Conservation (phyloP, 352 stramenopile genomes). For the Phytophthora aleatoria region DNA sequence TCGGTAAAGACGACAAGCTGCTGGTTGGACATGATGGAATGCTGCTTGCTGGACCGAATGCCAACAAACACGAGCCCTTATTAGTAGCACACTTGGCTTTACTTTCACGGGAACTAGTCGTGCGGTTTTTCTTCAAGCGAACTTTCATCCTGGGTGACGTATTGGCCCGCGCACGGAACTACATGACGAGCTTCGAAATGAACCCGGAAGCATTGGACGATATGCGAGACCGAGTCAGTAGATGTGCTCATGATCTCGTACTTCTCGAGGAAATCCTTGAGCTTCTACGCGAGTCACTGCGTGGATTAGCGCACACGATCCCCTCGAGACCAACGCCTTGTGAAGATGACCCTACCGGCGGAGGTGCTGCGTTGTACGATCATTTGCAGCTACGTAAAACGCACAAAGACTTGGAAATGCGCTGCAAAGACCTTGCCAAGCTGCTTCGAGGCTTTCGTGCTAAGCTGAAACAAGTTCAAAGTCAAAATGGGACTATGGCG, state of each 20-base stretch:
- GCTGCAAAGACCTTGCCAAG: slow-evolving; percentile 94
- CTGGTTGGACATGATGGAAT: slow-evolving; percentile 95
- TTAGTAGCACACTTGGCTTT: slow-evolving; percentile 93
- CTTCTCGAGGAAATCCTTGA: slow-evolving; percentile 96
- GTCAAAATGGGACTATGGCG: slow-evolving; percentile 78
- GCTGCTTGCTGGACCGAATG: slow-evolving; percentile 92
- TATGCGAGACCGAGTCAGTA: slow-evolving; percentile 91
- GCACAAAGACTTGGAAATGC: slow-evolving; percentile 84
- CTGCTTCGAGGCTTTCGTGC: slow-evolving; percentile 89
- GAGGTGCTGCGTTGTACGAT: slow-evolving; percentile 91
- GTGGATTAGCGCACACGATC: slow-evolving; percentile 81
- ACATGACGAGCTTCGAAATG: slow-evolving; percentile 92
- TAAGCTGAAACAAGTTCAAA: slow-evolving; percentile 90
- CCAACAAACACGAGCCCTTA: slow-evolving; percentile 92
- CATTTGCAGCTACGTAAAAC: slow-evolving; percentile 91
- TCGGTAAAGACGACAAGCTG: slow-evolving; percentile 95
- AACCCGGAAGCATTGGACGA: slow-evolving; percentile 90
- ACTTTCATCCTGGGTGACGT: slow-evolving; percentile 97
- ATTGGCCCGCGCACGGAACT: slow-evolving; percentile 91
- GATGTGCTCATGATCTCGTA: slow-evolving; percentile 94
- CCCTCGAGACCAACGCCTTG: slow-evolving; percentile 62
- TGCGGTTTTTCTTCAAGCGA: slow-evolving; percentile 95
- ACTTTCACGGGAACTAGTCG: slow-evolving; percentile 92
- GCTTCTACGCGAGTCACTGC: slow-evolving; percentile 94
- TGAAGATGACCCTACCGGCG: slow-evolving; percentile 77